Evolutionary conservation across 495 filamentous ascomycete species (phyloP).

Genomic region (Rhypophila decipiens): DNA sequence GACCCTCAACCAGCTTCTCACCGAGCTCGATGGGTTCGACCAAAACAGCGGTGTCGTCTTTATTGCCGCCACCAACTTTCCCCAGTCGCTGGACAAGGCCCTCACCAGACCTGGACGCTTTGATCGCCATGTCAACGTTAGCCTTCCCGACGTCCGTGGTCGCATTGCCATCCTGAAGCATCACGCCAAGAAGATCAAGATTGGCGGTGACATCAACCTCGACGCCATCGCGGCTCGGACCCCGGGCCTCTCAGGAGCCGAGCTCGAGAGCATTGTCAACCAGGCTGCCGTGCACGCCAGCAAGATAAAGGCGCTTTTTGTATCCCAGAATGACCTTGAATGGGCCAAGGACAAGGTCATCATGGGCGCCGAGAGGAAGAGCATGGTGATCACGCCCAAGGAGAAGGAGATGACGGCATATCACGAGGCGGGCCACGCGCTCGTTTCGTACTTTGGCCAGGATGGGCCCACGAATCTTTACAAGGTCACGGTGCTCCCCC

Average conservation of each 20-base stretch:
- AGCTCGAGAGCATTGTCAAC: conserved; percentile 93
- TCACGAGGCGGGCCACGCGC: conserved; percentile 92
- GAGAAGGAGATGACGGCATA: conserved; percentile 90
- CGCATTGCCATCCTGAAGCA: conserved; percentile 86
- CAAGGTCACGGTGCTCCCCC: conserved; percentile 94
- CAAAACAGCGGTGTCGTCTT: conserved; percentile 92
- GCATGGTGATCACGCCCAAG: conserved; percentile 79
- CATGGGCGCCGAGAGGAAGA: conserved; percentile 89
- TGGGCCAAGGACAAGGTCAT: conserved; percentile 98
- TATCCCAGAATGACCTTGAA: conserved; percentile 77
- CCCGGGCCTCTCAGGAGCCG: conserved; percentile 87
- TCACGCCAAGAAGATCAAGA: conserved; percentile 82
- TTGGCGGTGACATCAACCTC: conserved; percentile 71
- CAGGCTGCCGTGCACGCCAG: conserved; percentile 90
- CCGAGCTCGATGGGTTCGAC: conserved; percentile 96
- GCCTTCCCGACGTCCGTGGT: conserved; percentile 91
- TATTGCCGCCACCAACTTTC: conserved; percentile 93
- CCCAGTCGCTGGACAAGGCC: conserved; percentile 87
- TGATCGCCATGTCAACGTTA: conserved; percentile 81
- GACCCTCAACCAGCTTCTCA: conserved; percentile 93
- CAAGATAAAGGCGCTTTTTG: conserved; percentile 65
- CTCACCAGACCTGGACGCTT: conserved; percentile 92
- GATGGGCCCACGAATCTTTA: conserved; percentile 68
- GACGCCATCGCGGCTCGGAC: conserved; percentile 77
- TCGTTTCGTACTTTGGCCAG: conserved; percentile 74